A percentile compares a stretch with the other conserved stretches of the same genome.
These are phyloP conservation scores for Amphicarpaea edgeworthii DNA, from an alignment of 306 rosid species.

Conservation along the genomic window DNA sequence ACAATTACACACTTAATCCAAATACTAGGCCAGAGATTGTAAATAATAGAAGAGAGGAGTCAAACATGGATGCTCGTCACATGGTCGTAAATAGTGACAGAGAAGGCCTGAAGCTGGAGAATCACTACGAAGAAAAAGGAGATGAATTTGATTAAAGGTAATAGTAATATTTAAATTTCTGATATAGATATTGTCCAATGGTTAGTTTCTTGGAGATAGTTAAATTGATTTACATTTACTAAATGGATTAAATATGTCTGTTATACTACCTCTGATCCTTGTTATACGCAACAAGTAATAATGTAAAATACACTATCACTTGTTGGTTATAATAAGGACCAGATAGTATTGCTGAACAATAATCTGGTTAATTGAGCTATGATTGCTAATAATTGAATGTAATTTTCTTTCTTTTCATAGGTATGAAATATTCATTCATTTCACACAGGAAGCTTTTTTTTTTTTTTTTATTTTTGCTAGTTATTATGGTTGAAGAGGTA, in stretches of 20 bases:
- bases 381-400: neutral
- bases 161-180: conserved; percentile 42
- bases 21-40: conserved; percentile 66
- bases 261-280: too few species aligned
- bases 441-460: conserved; percentile 48
- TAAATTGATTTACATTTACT: conserved; percentile 11
- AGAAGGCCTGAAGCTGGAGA: conserved; percentile 64
- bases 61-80: conserved; percentile 67
- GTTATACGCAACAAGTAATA: too few species aligned
- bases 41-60: conserved; percentile 69
- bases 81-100: conserved; percentile 66
- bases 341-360: conserved; percentile 17
- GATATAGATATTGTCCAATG: conserved; percentile 1
- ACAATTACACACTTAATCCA: conserved; percentile 52
- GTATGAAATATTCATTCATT: conserved; percentile 59
- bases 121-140: conserved; percentile 57
- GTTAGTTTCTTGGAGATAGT: conserved; percentile 23
- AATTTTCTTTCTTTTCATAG: conserved; percentile 34
- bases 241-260: neutral
- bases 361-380: neutral
- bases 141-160: conserved; percentile 62
- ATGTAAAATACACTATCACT: too few species aligned
- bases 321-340: too few species aligned
- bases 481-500: neutral
- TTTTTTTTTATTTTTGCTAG: too few species aligned